Conservation (phyloP, 2,329 filamentous ascomycete genomes). For the Fusarium chaquense region DNA sequence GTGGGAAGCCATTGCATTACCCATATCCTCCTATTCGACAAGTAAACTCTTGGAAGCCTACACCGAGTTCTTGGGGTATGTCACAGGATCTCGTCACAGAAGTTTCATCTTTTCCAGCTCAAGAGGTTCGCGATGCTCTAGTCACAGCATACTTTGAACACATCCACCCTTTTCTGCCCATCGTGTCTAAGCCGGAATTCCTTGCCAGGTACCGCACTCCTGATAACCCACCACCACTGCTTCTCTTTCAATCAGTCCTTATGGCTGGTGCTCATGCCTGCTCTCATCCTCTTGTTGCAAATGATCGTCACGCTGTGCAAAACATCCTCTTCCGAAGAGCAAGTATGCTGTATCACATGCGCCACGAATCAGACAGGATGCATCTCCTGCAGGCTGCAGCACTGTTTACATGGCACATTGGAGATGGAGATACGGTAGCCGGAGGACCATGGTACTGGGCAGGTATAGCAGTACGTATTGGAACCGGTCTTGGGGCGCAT, state of each 20-base stretch:
- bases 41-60: slow-evolving; percentile 43
- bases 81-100: slow-evolving; percentile 40
- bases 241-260: slow-evolving; percentile 41
- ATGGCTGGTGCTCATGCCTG: slow-evolving; percentile 46
- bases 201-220: slow-evolving; percentile 39
- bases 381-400: slow-evolving; percentile 44
- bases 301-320: slow-evolving; percentile 44
- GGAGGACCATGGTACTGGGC: slow-evolving; percentile 47
- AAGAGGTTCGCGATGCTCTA: slow-evolving; percentile 45
- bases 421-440: slow-evolving; percentile 41
- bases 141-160: slow-evolving; percentile 44
- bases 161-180: slow-evolving; percentile 43
- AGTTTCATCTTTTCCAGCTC: slow-evolving; percentile 42
- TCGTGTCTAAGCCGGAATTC: slow-evolving; percentile 44
- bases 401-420: slow-evolving; percentile 45
- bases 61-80: slow-evolving; percentile 38
- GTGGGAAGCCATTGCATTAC: slow-evolving; percentile 36
- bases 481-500: slow-evolving; percentile 38
- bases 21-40: slow-evolving; percentile 45
- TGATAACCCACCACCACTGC: slow-evolving; percentile 38
- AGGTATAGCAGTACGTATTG: slow-evolving; percentile 43
- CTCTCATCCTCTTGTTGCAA: slow-evolving; percentile 41
- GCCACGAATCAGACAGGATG: slow-evolving; percentile 43
- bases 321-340: slow-evolving; percentile 44
- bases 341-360: slow-evolving; percentile 46